Percentiles rank a stretch among this genome's conserved stretches.
phyloP scores from a whole-genome alignment of 2,329 filamentous ascomycete species.

The Emergomyces pasteurianus region DNA sequence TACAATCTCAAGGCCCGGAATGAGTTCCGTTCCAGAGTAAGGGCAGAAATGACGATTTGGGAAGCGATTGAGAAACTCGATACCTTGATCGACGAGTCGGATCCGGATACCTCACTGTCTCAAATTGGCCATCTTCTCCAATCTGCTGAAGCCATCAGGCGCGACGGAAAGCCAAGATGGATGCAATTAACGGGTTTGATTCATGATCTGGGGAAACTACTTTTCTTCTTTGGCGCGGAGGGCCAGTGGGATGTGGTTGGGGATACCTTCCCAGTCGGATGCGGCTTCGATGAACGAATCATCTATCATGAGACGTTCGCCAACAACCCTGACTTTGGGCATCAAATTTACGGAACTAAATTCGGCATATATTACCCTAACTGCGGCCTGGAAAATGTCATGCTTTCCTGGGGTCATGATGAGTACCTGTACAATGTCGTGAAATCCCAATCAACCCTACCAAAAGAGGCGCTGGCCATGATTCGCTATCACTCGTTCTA shows the following conservation, averaged over 20 bases:
- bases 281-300: conserved; percentile 52
- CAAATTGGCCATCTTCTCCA: conserved; percentile 88
- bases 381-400: conserved; percentile 75
- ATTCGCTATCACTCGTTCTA: conserved; percentile 91
- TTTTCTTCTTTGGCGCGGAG: conserved; percentile 46
- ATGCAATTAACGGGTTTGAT: conserved; percentile 27
- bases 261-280: conserved; percentile 37
- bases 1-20: conserved; percentile 80
- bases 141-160: conserved; percentile 80
- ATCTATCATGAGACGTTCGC: conserved; percentile 66
- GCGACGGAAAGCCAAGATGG: conserved; percentile 42
- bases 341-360: conserved; percentile 63
- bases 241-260: conserved; percentile 93
- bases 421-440: conserved; percentile 60
- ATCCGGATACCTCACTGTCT: conserved; percentile 75
- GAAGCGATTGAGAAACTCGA: conserved; percentile 87
- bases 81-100: conserved; percentile 79
- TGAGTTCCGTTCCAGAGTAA: conserved; percentile 53
- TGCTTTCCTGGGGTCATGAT: conserved; percentile 68
- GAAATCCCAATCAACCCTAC: conserved; percentile 68
- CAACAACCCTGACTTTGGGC: conserved; percentile 59
- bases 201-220: conserved; percentile 22
- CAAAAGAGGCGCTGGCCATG: conserved; percentile 76
- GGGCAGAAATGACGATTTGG: conserved; percentile 76
- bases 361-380: conserved; percentile 68